Evolutionary conservation across 2,329 filamentous ascomycete species (phyloP).

Genomic region (Aspergillus fumigatus): DNA sequence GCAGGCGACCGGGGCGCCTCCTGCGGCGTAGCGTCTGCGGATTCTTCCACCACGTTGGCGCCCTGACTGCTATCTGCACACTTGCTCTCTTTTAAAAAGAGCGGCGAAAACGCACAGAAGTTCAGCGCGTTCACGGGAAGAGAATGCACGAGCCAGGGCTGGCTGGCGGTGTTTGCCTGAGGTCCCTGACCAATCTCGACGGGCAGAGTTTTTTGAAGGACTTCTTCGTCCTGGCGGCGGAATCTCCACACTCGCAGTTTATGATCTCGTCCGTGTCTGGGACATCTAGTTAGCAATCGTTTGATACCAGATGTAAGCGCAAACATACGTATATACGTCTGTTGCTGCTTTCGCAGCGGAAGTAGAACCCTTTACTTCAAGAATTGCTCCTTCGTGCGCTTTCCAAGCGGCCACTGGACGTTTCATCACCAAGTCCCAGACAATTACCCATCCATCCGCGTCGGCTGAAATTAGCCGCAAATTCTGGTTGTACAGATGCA

Average conservation of each 20-base stretch:
- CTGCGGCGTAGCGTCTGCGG: not conserved
- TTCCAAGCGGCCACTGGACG: conserved; percentile 80
- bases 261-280: conserved; percentile 85
- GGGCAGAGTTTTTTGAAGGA: conserved; percentile 64
- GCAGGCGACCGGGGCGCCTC: conserved; percentile 30
- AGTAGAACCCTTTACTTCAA: conserved; percentile 69
- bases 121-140: conserved; percentile 90
- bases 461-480: conserved; percentile 78
- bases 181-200: conserved; percentile 53
- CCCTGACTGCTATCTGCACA: not conserved
- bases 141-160: conserved; percentile 79
- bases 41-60: not conserved
- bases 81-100: conserved; percentile 16
- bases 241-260: conserved; percentile 82
- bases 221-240: conserved; percentile 52
- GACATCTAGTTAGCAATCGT: conserved; percentile 9
- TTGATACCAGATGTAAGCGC: not conserved
- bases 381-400: conserved; percentile 71
- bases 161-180: conserved; percentile 30
- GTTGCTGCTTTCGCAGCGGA: conserved; percentile 52
- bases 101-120: conserved; percentile 64
- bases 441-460: conserved; percentile 79
- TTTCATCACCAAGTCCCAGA: conserved; percentile 82
- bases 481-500: conserved; percentile 69
- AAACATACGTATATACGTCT: conserved; percentile 74